Percentiles rank a stretch among this genome's conserved stretches.
Evolutionary conservation across 2,329 filamentous ascomycete species (phyloP).

Genomic region (Penicillium brevicompactum): DNA sequence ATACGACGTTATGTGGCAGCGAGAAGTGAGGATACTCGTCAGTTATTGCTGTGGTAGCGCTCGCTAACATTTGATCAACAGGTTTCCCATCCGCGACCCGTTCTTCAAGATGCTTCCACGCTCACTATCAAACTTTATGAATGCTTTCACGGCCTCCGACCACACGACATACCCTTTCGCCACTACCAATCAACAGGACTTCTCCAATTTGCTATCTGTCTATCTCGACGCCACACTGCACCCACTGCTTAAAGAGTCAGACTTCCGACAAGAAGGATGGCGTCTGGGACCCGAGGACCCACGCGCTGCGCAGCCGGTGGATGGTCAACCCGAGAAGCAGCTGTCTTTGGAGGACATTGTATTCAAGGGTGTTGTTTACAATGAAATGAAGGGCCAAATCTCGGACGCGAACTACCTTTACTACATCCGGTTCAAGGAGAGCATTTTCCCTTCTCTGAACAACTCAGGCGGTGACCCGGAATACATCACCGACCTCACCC

Average conservation of each 20-base stretch:
- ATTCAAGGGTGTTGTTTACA: conserved; percentile 98
- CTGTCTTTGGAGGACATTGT: conserved; percentile 66
- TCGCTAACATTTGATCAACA: conserved; percentile 39
- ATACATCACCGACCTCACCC: conserved; percentile 93
- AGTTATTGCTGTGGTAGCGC: neutral
- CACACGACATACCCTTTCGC: conserved; percentile 98
- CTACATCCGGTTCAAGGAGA: conserved; percentile 93
- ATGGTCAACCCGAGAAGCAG: conserved; percentile 55
- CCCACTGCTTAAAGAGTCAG: conserved; percentile 83
- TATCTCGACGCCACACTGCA: conserved; percentile 94
- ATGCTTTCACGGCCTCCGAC: conserved; percentile 93
- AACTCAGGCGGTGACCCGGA: conserved; percentile 96
- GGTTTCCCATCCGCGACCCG: conserved; percentile 94
- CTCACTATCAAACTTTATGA: conserved; percentile 99
- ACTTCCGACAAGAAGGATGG: conserved; percentile 98
- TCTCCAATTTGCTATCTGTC: conserved; percentile 92
- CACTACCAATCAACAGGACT: conserved; percentile 93
- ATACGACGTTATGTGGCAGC: conserved; percentile 94
- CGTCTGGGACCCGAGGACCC: conserved; percentile 91
- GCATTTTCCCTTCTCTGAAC: conserved; percentile 90
- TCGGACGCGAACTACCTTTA: conserved; percentile 95
- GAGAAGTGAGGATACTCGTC: conserved; percentile 66
- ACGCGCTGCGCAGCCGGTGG: conserved; percentile 53
- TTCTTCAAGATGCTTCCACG: conserved; percentile 99
- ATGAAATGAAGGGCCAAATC: conserved; percentile 99